Conservation (phyloP, 129 eudicot genomes). For the Flaveria ramosissima region DNA sequence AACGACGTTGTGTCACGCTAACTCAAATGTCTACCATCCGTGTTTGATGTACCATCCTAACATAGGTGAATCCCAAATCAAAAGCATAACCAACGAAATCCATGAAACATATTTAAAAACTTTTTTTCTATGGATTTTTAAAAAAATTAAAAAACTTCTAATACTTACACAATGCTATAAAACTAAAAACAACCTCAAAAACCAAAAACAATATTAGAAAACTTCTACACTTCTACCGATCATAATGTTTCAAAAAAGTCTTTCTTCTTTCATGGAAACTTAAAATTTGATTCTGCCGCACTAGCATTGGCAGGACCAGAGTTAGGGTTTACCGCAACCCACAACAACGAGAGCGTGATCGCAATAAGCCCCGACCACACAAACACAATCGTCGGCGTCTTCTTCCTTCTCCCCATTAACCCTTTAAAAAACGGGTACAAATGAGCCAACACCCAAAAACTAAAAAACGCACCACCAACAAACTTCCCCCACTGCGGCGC, state of each 20-base stretch:
- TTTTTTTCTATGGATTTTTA: too few relatives aligned
- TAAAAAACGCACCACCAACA: slow-evolving; percentile 41
- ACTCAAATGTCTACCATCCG: too few relatives aligned
- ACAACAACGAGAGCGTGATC: slow-evolving; percentile 40
- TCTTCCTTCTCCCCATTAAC: slow-evolving; percentile 41
- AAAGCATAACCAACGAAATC: too few relatives aligned
- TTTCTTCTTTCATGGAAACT: slow-evolving; percentile 32
- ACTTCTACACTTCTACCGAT: too few relatives aligned
- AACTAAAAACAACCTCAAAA: too few relatives aligned
- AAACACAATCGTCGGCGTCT: slow-evolving; percentile 48
- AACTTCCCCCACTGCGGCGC: slow-evolving; percentile 42
- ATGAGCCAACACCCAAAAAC: slow-evolving; percentile 47
- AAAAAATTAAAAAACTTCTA: too few relatives aligned
- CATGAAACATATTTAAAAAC: too few relatives aligned
- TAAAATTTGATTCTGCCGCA: slow-evolving; percentile 33
- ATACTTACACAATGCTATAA: too few relatives aligned
- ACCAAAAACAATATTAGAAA: too few relatives aligned
- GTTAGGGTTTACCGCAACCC: slow-evolving; percentile 43
- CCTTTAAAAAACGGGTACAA: slow-evolving; percentile 48
- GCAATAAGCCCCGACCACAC: slow-evolving; percentile 48
- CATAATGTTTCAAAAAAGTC: slow-evolving; percentile 1
- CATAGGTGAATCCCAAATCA: too few relatives aligned
- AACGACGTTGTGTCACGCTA: too few relatives aligned
- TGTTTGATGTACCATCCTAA: too few relatives aligned
- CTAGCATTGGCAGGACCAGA: slow-evolving; percentile 19